These are phyloP conservation scores for Cephalotrichum gorgonifer DNA, from an alignment of 2,329 filamentous ascomycete species.

Conservation along the genomic window DNA sequence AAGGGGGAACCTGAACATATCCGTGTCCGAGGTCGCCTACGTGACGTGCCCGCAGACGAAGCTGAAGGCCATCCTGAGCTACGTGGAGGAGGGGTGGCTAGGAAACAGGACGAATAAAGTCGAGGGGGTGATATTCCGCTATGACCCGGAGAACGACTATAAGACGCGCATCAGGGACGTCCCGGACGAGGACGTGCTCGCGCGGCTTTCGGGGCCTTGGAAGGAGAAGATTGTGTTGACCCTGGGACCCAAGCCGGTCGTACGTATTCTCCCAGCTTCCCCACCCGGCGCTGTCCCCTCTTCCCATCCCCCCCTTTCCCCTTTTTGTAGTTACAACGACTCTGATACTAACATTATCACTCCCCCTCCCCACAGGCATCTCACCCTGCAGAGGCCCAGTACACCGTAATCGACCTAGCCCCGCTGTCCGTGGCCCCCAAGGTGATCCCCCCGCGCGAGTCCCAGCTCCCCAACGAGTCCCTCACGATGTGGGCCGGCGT, in stretches of 20 bases:
- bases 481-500: conserved; percentile 80
- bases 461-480: conserved; percentile 83
- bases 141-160: conserved; percentile 77
- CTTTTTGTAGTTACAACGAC: conserved; percentile 4
- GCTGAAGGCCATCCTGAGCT: conserved; percentile 85
- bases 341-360: conserved; percentile 15
- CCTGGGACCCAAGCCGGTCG: conserved; percentile 47
- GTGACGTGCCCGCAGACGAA: conserved; percentile 83
- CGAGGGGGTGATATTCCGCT: conserved; percentile 81
- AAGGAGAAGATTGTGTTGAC: conserved; percentile 58
- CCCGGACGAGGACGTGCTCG: conserved; percentile 72
- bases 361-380: conserved; percentile 30
- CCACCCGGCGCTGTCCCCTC: too few species aligned
- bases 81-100: conserved; percentile 91
- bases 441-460: conserved; percentile 61
- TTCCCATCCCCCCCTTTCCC: not conserved
- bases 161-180: conserved; percentile 77
- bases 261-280: conserved; percentile 43
- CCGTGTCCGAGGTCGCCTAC: conserved; percentile 81
- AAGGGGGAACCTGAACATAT: conserved; percentile 77
- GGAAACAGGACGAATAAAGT: conserved; percentile 86
- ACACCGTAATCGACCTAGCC: conserved; percentile 76
- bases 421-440: conserved; percentile 75
- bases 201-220: conserved; percentile 77
- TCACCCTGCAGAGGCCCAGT: conserved; percentile 48